Base-by-base conservation (phyloP, 2,329 filamentous ascomycete genomes). In the Pseudogymnoascus sp. region DNA sequence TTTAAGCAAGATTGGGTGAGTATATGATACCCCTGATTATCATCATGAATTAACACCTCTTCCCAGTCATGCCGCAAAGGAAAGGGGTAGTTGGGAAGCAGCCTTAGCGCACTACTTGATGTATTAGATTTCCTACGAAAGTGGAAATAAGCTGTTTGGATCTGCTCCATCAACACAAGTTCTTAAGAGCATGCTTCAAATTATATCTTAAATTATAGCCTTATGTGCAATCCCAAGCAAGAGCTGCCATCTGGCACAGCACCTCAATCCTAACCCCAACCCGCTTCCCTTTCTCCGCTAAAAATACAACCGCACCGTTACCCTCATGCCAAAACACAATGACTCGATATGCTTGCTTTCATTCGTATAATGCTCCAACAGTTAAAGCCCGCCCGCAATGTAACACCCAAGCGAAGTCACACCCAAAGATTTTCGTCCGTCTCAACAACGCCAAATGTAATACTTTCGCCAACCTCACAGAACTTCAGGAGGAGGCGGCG, bases 371-470 rank as follows among this genome's bases (percentile, higher is more conserved):
- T 33, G 48, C 48, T 55, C 29, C 29, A 21, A 55, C 48, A 55
- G 27, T 55, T 55, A 55, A 55, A 37, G 36, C 29, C 29, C 15
- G 10, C 15, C 48, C 27, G 31, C 15, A 29, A 21, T 55, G 10
- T 55, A 55, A 55, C 48, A 55, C 48, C 48, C 10, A 33, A 9
- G 45, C 27, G 29, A 55, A 55, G 29, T 29, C 29, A 33, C 29
- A 29, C 48, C 45, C 27, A 31, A 52, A 12, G 29, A 52, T 52
- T 37, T 1, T 59, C 33, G 31, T 59, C 55, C 18, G 12, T 18
- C 35, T 39, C 58, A 37, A 40, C 58, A 37, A 40, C 37, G 15
- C 37, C 58, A n/a, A 37, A 59, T 59, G n/a, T 59, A 27, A 59
- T 59, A 13, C 58, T 39, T 13, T 25, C 7, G 37, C 13, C 35